These are phyloP conservation scores for Taphrina communis DNA, from an alignment of 1,139 yeast species.

Conservation along the genomic window DNA sequence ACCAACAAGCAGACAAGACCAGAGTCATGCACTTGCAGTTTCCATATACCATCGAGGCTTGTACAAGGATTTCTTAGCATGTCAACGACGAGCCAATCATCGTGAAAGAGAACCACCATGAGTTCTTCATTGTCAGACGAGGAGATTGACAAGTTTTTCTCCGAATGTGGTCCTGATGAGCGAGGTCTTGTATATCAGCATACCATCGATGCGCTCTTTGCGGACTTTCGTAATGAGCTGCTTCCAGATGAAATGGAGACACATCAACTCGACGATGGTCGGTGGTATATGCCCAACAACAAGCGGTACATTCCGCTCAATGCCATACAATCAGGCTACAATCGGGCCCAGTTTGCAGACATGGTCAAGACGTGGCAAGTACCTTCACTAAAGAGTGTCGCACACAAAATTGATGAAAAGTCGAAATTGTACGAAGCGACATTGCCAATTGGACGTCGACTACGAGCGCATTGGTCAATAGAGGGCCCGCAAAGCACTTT, in stretches of 20 bases:
- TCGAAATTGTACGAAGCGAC: constrained; percentile 13
- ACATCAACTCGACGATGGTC: neutral
- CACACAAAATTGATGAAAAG: neutral
- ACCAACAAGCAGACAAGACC: too few species aligned
- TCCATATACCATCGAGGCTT: too few species aligned
- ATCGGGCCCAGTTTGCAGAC: neutral
- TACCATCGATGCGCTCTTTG: constrained; percentile 1
- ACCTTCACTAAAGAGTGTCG: neutral
- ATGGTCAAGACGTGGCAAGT: constrained; percentile 10
- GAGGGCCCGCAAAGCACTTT: constrained; percentile 31
- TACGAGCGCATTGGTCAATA: constrained; percentile 23
- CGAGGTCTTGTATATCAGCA: neutral
- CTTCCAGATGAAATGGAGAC: neutral
- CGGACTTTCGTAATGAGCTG: neutral
- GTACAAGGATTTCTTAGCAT: too few species aligned
- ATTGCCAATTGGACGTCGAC: constrained; percentile 14
- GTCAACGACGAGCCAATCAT: too few species aligned
- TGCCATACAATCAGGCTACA: neutral
- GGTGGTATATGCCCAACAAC: neutral
- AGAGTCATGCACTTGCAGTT: too few species aligned
- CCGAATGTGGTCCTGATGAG: constrained; percentile 5
- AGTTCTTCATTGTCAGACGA: neutral
- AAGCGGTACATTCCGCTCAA: neutral
- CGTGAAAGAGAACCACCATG: neutral
- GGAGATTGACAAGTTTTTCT: constrained; percentile 7